A percentile compares a stretch with the other conserved stretches of the same genome.
Conservation (phyloP, 202 grass and related monocot species). For the Sporobolus alterniflorus region DNA sequence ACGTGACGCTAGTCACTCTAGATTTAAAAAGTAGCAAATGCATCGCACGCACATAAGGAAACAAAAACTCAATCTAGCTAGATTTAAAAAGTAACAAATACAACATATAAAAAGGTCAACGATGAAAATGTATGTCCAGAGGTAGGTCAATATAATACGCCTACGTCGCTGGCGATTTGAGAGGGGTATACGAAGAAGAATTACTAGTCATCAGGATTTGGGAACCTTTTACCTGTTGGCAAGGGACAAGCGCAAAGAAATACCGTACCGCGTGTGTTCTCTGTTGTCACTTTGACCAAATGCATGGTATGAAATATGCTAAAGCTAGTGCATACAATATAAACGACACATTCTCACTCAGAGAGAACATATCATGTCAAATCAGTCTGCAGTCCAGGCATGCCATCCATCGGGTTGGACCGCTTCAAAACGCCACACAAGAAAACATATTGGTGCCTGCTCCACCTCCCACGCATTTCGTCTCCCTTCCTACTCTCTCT, state of each 20-base stretch:
- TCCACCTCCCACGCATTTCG: constrained; percentile 45
- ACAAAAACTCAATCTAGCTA: too few relatives aligned
- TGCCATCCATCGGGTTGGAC: constrained; percentile 28
- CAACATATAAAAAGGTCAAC: too few relatives aligned
- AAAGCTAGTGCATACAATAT: constrained; percentile 30
- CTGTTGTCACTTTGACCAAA: constrained; percentile 21
- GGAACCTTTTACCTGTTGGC: neutral
- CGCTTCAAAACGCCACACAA: neutral
- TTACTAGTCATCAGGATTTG: neutral
- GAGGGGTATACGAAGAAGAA: neutral
- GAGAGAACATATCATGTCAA: constrained; percentile 13
- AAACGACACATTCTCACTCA: constrained; percentile 30
- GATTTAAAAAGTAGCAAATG: too few relatives aligned
- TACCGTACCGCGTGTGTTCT: neutral
- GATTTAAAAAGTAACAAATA: too few relatives aligned
- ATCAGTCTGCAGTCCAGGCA: constrained; percentile 28
- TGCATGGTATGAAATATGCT: neutral
- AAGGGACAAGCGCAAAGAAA: neutral
- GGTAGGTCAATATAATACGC: too few relatives aligned
- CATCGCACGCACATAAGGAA: too few relatives aligned
- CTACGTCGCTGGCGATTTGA: neutral
- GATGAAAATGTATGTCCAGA: too few relatives aligned
- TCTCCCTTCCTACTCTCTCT: constrained; percentile 8
- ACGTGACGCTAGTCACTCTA: too few relatives aligned
- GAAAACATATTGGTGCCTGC: constrained; percentile 37